Conservation (phyloP, 1,284 basidiomycete genomes). For the Cutaneotrichosporon arboriforme region DNA sequence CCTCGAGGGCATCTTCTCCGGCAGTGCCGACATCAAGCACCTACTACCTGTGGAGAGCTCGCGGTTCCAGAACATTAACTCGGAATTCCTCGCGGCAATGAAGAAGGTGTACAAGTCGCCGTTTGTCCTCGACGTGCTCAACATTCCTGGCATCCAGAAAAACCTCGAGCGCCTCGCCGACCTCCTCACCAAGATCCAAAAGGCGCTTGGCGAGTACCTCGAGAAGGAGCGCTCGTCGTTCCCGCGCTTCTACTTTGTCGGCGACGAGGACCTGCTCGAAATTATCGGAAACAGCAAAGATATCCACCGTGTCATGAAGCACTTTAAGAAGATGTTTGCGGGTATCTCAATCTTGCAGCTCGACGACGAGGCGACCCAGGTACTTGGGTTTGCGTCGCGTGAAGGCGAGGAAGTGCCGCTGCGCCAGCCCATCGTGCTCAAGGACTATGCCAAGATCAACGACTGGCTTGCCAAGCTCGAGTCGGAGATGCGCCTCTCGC, state of each 20-base stretch:
- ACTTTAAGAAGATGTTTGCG: slow-evolving; percentile 99
- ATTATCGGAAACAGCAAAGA: slow-evolving; percentile 99
- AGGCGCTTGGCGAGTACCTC: slow-evolving; percentile 97
- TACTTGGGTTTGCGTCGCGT: slow-evolving; percentile 74
- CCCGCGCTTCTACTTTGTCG: slow-evolving; percentile 99
- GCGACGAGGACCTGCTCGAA: slow-evolving; percentile 96
- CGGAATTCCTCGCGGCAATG: slow-evolving; percentile 97
- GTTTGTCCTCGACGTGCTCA: slow-evolving; percentile 93
- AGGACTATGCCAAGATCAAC: slow-evolving; percentile 95
- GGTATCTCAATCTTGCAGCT: slow-evolving; percentile 84
- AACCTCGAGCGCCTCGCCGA: slow-evolving; percentile 94
- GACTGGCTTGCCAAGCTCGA: slow-evolving; percentile 96
- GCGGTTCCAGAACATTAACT: slow-evolving; percentile 97
- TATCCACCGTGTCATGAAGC: slow-evolving; percentile 93
- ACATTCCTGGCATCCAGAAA: slow-evolving; percentile 93
- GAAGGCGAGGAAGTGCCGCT: slow-evolving; percentile 93
- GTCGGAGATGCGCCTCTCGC: slow-evolving; percentile 85
- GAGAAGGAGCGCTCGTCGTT: slow-evolving; percentile 95
- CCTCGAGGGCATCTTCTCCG: slow-evolving; percentile 98
- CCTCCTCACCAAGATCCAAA: slow-evolving; percentile 95
- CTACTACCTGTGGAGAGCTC: slow-evolving; percentile 94
- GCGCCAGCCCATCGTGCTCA: slow-evolving; percentile 73
- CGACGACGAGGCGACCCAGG: slow-evolving; percentile 77
- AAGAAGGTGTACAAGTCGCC: slow-evolving; percentile 99
- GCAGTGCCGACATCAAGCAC: slow-evolving; percentile 97